Base-by-base conservation (phyloP, 345 rosid genomes). In the Pistacia atlantica region DNA sequence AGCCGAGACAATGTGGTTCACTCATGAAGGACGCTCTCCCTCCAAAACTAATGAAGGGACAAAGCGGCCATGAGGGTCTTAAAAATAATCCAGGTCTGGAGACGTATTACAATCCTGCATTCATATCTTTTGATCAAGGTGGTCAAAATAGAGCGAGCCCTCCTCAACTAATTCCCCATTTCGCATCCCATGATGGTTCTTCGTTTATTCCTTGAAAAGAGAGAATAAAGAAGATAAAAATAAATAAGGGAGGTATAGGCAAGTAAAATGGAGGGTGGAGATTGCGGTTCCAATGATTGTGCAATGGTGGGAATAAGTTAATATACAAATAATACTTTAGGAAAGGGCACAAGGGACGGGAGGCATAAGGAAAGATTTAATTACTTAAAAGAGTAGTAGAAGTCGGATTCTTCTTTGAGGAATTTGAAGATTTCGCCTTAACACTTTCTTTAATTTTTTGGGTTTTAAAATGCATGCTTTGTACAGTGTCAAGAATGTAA, bases 1-100 rank as follows among this genome's bases (percentile, higher is more conserved):
- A 95, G 75, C 98, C 98, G 67, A 90, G 98, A 54, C 97, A 95
- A 77, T 94, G 98, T 62, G 92, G 91, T 16, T 69, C 88, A 16
- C 65, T 63, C 71, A 71, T 67, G 8, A 84, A 88, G 68, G 83
- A 83, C 66, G 63, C 87, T 58, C 68, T 80, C 48, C 35, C 86
- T 71, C 58, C 79, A 56, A 82, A 86, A 83, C 71, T 8, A 63
- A 63, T 78, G 20, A 84, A 84, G 70, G 82, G 77, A 49, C 85
- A 77, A 75, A 75, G 35, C 54, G 83, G 75, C 8, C 85, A 80
- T 31, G 85, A 77, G 35, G 80, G 76, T 10, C 77, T 72, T 54
- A 84, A 80, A 69, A 88, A 70, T 25, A 22, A 33, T 69, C 79
- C 76, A 11, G 71, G 75, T 52, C 87, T 79, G 64, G 92, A 89